Evolutionary conservation across 495 filamentous ascomycete species (phyloP), one percentile per base, ranked within the genome.

Genomic region (Parathielavia appendiculata): DNA sequence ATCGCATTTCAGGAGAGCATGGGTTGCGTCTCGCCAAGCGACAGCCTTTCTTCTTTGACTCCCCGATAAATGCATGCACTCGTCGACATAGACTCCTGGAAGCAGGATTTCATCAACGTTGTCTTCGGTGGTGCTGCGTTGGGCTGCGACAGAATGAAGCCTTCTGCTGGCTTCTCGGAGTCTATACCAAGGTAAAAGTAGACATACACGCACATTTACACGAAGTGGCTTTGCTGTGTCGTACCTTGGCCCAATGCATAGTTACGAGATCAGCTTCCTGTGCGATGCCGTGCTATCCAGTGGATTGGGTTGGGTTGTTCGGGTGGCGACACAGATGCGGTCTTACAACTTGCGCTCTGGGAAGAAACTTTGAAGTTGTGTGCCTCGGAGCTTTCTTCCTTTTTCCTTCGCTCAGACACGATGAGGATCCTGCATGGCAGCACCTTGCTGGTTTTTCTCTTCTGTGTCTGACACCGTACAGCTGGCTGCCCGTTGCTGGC

Each of bases 1-100:
- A 45, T 45, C 51, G 36, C 49, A 54, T 53, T 54, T 61, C 60
- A 62, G 55, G 60, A 46, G 54, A 6, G 40, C 54, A 57, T 22
- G 59, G 53, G 53, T 23, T 9, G 23, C 41, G 47, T 38, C 53
- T 43, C 17, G 41, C 7, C 36, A 5, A 26, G 40, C 26, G 30
- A 13, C 41, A 11, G 53, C 43, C 30, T 35, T 36, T 26, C 32
- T 43, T n/a, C 17, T 16, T 32, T 22, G 35, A 20, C 38, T 41
- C 7, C 46, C 19, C 54, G 45, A 57, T 50, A 41, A 20, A 5
- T 14, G 54, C 45, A 57, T 50, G n/a, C n/a, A 2, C 17, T 2
- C 6, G 26, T 30, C 26, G 6, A 19, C 9, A 36, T 14, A 22
- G 6, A 16, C 40, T 17, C 19, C 40, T 10, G 19, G 10, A 45